Percentiles rank a stretch among this genome's conserved stretches.
Evolutionary conservation across 148 eudicot species (phyloP).

Genomic region (Salicornia ramosissima): DNA sequence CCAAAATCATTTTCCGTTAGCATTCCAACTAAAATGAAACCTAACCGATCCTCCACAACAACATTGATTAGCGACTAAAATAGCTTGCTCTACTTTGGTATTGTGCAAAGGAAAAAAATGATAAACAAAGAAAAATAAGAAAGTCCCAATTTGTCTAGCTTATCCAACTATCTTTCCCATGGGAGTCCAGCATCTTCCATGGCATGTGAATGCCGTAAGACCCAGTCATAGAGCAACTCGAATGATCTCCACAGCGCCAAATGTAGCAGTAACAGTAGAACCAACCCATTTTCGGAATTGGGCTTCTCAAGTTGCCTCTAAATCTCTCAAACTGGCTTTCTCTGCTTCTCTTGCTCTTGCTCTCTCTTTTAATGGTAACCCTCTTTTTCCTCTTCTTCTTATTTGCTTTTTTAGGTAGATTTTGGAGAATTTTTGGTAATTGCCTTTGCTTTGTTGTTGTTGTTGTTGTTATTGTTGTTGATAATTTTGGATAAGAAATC

Average conservation of each 20-base stretch:
- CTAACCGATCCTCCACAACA: too few relatives aligned
- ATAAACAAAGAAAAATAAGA: too few relatives aligned
- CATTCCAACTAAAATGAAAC: too few relatives aligned
- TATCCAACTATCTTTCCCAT: too few relatives aligned
- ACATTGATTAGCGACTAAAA: too few relatives aligned
- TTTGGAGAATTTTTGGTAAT: background rate
- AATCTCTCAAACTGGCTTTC: conserved; percentile 52
- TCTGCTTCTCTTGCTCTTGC: conserved; percentile 62
- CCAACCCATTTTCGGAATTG: conserved; percentile 34
- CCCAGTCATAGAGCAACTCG: background rate
- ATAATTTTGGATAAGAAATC: too few relatives aligned
- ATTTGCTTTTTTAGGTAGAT: background rate
- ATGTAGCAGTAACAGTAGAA: conserved; percentile 11
- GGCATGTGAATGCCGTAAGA: conserved; percentile 9
- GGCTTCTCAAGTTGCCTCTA: conserved; percentile 43
- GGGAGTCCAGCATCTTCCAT: conserved; percentile 28
- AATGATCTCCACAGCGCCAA: background rate
- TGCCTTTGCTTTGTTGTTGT: background rate
- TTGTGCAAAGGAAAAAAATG: too few relatives aligned
- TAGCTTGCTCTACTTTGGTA: too few relatives aligned
- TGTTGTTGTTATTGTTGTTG: too few relatives aligned
- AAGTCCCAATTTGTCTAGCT: too few relatives aligned
- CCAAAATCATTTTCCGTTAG: too few relatives aligned
- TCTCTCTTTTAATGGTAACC: conserved; percentile 48
- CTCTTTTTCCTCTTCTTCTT: background rate